Conservation (phyloP, 2,329 filamentous ascomycete species). For the Dactylellina parvicollis region DNA sequence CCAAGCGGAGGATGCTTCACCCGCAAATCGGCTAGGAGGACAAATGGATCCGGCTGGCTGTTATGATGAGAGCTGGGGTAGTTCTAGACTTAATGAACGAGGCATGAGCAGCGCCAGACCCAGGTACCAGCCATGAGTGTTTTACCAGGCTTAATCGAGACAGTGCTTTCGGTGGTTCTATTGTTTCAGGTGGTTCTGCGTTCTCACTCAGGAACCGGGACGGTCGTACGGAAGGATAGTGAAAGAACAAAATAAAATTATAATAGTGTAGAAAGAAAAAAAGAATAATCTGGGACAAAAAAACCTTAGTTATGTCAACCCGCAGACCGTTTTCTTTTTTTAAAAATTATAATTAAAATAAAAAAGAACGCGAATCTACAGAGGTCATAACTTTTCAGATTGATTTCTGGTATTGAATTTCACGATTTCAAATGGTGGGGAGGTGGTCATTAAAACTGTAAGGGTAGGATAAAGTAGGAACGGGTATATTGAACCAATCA, state of each 20-base stretch:
- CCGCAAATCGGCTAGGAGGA: conserved; percentile 53
- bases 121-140: conserved; percentile 50
- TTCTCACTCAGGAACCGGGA: conserved; percentile 37
- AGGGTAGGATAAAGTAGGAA: conserved; percentile 55
- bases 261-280: conserved; percentile 35
- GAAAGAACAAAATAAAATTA: neutral
- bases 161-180: conserved; percentile 27
- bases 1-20: conserved; percentile 54
- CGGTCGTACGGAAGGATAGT: conserved; percentile 42
- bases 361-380: neutral
- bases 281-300: conserved; percentile 6
- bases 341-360: neutral
- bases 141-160: conserved; percentile 52
- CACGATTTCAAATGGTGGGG: conserved; percentile 49
- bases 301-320: neutral
- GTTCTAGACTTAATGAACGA: conserved; percentile 43
- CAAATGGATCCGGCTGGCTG: conserved; percentile 50
- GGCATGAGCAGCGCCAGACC: conserved; percentile 41
- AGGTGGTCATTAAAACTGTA: conserved; percentile 55
- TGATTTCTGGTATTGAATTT: conserved; percentile 20
- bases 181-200: conserved; percentile 36
- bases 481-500: conserved; percentile 55
- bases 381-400: conserved; percentile 1
- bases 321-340: neutral
- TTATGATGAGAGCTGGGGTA: conserved; percentile 37